Base-by-base conservation (phyloP, 805 yeast species). In the Dipodascopsis uninucleata region DNA sequence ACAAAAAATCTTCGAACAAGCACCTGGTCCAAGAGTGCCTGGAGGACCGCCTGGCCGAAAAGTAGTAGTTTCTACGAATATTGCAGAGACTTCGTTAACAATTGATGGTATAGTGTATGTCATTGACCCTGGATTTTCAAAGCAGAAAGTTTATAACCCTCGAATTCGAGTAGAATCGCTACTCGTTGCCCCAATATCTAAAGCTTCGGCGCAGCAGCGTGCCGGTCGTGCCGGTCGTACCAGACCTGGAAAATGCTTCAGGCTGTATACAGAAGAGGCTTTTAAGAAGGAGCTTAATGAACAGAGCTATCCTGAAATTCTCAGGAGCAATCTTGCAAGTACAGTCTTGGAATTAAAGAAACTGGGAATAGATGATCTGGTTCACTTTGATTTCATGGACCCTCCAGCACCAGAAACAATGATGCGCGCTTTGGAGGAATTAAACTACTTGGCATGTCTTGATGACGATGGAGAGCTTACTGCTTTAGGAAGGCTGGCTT, bases 151-250 rank as follows among this genome's bases (percentile, higher is more conserved):
- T 46, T 90, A 88, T 69, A 93, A 90, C 63, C 97, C 98, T 39
- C 77, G 97, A 65, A 85, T 90, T 47, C 77, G 98, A 66, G 97
- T 90, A 24, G 97, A 90, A 66, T 87, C 97, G 0, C 72, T 90
- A 57, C 73, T 90, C 41, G 97, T 93, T 3, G 85, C 96, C 6
- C 97, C 97, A 28, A 89, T 93, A 52, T 89, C 97, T 8, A 89
- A 88, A 68, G 98, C 98, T 0, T 82, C 94, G 37, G 96, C 98
- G 1, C 96, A 90, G 68, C 98, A 90, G 68, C 79, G 98, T 68
- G 97, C 97, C 28, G 98, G 98, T 77, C 85, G 98, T 77, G 98
- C 98, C 44, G 98, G 98, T 71, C 90, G 98, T 78, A 90, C 97
- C 5, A 79, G 96, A 61, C 96, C 97, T 12, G 98, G 98, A 62